Evolutionary conservation across 2,329 filamentous ascomycete species (phyloP), one percentile per base, ranked within the genome.

Genomic region (Xylariales sp.): DNA sequence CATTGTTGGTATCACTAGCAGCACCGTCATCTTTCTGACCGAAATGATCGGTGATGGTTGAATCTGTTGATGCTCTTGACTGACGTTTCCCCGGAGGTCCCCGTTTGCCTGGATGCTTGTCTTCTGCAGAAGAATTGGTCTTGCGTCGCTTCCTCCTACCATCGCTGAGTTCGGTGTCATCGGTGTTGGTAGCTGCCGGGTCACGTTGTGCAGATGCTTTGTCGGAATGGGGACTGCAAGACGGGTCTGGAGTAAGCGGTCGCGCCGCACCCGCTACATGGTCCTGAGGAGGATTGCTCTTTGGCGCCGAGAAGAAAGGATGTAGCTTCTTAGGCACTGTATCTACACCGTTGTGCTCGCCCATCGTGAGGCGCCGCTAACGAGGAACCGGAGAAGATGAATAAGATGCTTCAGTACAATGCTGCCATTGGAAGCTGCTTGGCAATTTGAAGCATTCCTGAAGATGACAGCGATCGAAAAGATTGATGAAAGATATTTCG

Each of bases 301-400:
- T 57, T 18, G 59, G 57, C 2, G 61, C 47, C 1, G 53, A 53
- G 52, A 80, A 79, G 59, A 80, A 78, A 14, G 76, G 76, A 49
- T 80, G 76, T 27, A 79, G 53, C 48, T 73, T 76, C 52, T 68
- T 70, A 18, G 55, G 51, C 28, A 44, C 46, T 11, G 58, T 53
- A 20, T 16, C 35, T 16, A 18, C 36, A 19, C 40, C 48, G 42
- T 55, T 61, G 53, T 63, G 60, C 41, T 63, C 63, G 48, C 61
- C 60, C 74, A 76, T 78, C 36, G 56, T 63, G 51, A 62, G 60
- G 41, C 68, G 19, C 36, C 11, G 27, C n/a, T n/a, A n/a, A n/a
- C n/a, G n/a, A n/a, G n/a, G n/a, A n/a, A n/a, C n/a, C n/a, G n/a
- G n/a, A n/a, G n/a, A n/a, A n/a, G n/a, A n/a, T n/a, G n/a, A n/a